Evolutionary conservation across 202 grass and related monocot genomes (phyloP), one percentile per base, ranked within the genome.

Genomic region (Schoenoplectus triqueter): DNA sequence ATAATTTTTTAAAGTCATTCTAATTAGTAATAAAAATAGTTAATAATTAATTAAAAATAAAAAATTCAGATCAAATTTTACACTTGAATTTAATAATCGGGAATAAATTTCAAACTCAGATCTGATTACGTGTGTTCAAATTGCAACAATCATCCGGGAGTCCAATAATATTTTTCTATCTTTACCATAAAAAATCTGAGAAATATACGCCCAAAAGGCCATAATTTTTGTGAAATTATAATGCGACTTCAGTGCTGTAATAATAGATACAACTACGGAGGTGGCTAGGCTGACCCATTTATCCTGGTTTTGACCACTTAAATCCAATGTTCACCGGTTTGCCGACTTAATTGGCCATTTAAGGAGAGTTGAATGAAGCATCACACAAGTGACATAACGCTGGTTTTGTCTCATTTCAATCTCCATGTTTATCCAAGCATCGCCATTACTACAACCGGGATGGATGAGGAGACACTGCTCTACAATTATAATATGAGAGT

Each of bases 241-340:
- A 73, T 50, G 15, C 18, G 78, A 81, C 40, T 3, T 2, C 62
- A 64, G 18, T 9, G 22, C 13, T 15, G 57, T 61, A 61, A 62
- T 62, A 62, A 62, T 15, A 62, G 59, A 64, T 7, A 1, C 50
- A 61, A 67, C 9, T 6, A 66, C 18, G 1, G 47, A 39, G 41
- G 9, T 19, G 15, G 9, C 46, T 7, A 20, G 20, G 13, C 14
- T 82, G 45, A 83, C 80, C 64, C 47, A 42, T 68, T 44, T 44
- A 83, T 69, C 64, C 7, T 7, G 47, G 42, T 47, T 83, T 83
- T 83, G 80, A 69, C 80, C 80, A 83, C 64, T 83, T 57, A 56
- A 83, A 44, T 50, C 80, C 64, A 83, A 69, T 83, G 21, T 17
- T 9, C 65, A 68, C 80, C 45, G 80, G 46, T 82, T 82, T 82